These are phyloP conservation scores for Pseudoneurospora amorphoporcata DNA, from an alignment of 495 filamentous ascomycete genomes.

Conservation along the genomic window DNA sequence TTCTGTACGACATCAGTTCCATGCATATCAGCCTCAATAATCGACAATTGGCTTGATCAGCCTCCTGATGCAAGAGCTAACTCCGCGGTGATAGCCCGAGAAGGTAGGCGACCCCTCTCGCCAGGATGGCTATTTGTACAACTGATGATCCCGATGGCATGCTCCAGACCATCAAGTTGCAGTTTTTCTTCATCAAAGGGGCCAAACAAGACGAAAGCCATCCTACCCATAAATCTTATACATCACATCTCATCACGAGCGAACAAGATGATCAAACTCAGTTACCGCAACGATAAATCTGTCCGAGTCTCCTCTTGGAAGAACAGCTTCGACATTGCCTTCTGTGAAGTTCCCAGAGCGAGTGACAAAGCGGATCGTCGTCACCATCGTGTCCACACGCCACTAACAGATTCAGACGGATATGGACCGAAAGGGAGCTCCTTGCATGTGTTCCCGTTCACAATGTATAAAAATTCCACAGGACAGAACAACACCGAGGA, in stretches of 20 bases:
- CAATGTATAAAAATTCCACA: background rate
- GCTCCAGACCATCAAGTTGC: no score
- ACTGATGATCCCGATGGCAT: no score
- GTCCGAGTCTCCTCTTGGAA: background rate
- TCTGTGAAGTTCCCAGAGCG: background rate
- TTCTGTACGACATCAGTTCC: background rate
- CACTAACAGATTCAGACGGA: no score
- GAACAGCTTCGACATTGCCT: background rate
- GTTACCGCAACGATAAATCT: background rate
- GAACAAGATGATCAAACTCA: background rate
- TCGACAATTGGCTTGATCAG: background rate
- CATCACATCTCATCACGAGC: background rate
- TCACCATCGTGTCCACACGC: background rate
- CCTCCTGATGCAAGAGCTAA: background rate
- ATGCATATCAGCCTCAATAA: background rate
- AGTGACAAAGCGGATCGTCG: background rate
- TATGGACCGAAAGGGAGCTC: no score
- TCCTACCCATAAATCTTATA: no score
- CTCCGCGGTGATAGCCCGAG: background rate
- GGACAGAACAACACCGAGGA: background rate
- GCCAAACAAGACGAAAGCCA: no score
- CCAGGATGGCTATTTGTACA: no score
- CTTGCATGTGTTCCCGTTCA: background rate
- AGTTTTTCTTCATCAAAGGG: no score
- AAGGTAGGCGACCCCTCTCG: background rate